Conservation (phyloP, 2,329 filamentous ascomycete species). For the Colletotrichum sp. region DNA sequence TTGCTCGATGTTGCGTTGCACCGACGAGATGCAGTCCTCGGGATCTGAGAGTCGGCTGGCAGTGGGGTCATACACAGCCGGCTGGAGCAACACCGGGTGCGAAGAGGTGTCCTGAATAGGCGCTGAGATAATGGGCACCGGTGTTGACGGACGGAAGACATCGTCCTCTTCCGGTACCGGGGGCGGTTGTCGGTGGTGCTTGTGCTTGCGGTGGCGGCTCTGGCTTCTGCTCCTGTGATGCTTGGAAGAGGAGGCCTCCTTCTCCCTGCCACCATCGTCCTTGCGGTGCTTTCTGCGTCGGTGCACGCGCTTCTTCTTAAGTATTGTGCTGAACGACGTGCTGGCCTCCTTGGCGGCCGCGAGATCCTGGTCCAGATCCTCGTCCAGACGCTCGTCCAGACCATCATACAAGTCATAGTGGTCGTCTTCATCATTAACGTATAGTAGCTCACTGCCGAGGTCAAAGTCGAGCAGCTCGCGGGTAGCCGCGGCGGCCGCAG, state of each 20-base stretch:
- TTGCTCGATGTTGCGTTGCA: constrained; percentile 62
- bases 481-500: constrained; percentile 58
- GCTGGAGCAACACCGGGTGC: constrained; percentile 57
- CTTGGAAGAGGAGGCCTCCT: constrained; percentile 23
- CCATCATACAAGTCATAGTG: constrained; percentile 35
- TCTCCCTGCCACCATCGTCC: constrained; percentile 30
- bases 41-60: constrained; percentile 20
- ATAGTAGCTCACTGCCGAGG: constrained; percentile 25
- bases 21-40: constrained; percentile 56
- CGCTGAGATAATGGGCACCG: constrained; percentile 47
- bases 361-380: constrained; percentile 36
- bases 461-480: constrained; percentile 50
- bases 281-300: constrained; percentile 40
- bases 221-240: constrained; percentile 21
- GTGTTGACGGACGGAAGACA: constrained; percentile 27
- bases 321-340: constrained; percentile 47
- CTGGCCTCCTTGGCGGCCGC: constrained; percentile 36
- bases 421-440: constrained; percentile 12
- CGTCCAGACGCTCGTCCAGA: constrained; percentile 30
- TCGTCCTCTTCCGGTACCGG: constrained; percentile 20
- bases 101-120: constrained; percentile 55
- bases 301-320: constrained; percentile 49
- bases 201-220: constrained; percentile 25
- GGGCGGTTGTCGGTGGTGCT: constrained; percentile 23
- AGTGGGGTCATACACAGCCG: constrained; percentile 59